Conservation (phyloP, 2,329 filamentous ascomycete genomes). For the Annulohypoxylon truncatum region DNA sequence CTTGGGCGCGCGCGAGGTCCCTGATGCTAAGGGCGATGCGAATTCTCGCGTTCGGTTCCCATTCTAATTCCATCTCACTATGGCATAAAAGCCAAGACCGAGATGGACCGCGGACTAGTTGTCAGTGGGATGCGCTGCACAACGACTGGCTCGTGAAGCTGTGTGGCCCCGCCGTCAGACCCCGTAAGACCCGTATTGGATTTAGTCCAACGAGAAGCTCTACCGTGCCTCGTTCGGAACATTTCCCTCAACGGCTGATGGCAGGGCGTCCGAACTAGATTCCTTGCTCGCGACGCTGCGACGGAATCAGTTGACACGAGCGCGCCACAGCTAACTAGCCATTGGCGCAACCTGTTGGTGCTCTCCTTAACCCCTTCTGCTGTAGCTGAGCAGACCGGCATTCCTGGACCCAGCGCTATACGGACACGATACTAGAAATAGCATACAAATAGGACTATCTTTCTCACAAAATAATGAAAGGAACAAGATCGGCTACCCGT, state of each 20-base stretch:
- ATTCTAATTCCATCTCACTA: slow-evolving; percentile 18
- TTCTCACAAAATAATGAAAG: slow-evolving; percentile 12
- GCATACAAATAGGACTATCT: slow-evolving; percentile 11
- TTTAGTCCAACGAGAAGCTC: slow-evolving; percentile 33
- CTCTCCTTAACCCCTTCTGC: slow-evolving; percentile 4
- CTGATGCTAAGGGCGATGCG: slow-evolving; percentile 8
- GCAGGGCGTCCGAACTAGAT: slow-evolving; percentile 28
- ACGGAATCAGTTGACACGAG: slow-evolving; percentile 35
- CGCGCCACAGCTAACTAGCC: slow-evolving; percentile 20
- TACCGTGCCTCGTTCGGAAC: slow-evolving; percentile 22
- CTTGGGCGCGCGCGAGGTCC: slow-evolving; percentile 1
- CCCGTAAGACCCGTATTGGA: slow-evolving; percentile 32
- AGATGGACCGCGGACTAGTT: slow-evolving; percentile 19
- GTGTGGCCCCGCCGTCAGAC: slow-evolving; percentile 13
- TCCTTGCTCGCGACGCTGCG: slow-evolving; percentile 13
- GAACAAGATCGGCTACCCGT: slow-evolving; percentile 14
- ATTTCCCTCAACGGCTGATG: slow-evolving; percentile 39
- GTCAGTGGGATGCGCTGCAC: slow-evolving; percentile 20
- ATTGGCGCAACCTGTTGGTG: background rate
- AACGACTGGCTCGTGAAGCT: slow-evolving; percentile 20
- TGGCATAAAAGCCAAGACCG: slow-evolving; percentile 31
- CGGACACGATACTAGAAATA: slow-evolving; percentile 28
- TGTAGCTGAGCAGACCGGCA: background rate
- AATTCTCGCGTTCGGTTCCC: slow-evolving; percentile 14
- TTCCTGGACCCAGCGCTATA: slow-evolving; percentile 2